Conservation (phyloP, 2,329 filamentous ascomycete genomes). For the Didymella exigua region DNA sequence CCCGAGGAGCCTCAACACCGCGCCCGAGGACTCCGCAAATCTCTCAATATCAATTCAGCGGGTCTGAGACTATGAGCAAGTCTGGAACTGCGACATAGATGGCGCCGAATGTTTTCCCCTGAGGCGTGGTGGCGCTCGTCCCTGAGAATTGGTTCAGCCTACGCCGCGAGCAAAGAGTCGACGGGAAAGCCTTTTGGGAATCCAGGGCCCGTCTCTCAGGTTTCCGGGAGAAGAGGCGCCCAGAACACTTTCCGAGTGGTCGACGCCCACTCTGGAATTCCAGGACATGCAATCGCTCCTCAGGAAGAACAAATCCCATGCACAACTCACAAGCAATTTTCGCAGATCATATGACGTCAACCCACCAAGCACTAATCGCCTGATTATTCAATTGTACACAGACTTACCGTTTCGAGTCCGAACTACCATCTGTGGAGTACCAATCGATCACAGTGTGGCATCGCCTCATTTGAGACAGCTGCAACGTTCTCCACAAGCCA, state of each 20-base stretch:
- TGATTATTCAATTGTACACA: conserved; percentile 2
- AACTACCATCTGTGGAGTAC: not conserved
- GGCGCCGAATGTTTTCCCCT: not conserved
- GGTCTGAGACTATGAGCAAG: not conserved
- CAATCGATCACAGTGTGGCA: conserved; percentile 15
- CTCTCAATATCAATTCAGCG: not conserved
- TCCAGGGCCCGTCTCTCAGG: not conserved
- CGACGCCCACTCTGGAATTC: not conserved
- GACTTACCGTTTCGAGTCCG: not conserved
- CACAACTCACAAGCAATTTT: not conserved
- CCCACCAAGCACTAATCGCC: not conserved
- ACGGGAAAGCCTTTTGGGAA: not conserved
- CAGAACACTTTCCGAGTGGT: not conserved
- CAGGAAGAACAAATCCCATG: not conserved
- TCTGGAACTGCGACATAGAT: not conserved
- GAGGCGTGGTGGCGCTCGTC: too few relatives aligned
- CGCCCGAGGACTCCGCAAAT: not conserved
- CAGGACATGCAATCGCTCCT: not conserved
- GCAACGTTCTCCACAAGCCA: conserved; percentile 13
- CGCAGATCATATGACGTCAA: not conserved
- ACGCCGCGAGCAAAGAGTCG: not conserved
- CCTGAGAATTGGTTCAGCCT: not conserved
- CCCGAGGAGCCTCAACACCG: not conserved
- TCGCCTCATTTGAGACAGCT: conserved; percentile 5
- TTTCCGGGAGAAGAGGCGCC: not conserved